These are phyloP conservation scores for Trichoderma lentiforme DNA, from an alignment of 2,329 filamentous ascomycete genomes.

Conservation along the genomic window DNA sequence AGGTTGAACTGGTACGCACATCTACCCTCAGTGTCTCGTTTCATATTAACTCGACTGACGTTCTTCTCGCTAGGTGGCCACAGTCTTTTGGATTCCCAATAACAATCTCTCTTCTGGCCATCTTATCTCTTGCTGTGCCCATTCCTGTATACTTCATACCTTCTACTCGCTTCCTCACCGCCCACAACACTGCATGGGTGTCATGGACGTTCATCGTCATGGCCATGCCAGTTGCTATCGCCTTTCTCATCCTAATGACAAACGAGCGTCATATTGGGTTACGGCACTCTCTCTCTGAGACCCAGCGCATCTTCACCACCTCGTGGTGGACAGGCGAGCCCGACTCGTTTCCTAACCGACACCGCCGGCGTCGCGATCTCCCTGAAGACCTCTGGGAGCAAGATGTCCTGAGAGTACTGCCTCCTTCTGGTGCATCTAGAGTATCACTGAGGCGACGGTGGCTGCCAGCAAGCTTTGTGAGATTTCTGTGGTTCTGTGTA, in stretches of 20 bases:
- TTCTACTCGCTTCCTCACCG: slow-evolving; percentile 50
- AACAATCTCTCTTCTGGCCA: slow-evolving; percentile 60
- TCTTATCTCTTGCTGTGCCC: slow-evolving; percentile 57
- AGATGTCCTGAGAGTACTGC: slow-evolving; percentile 29
- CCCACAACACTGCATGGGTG: slow-evolving; percentile 66
- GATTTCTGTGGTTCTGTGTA: slow-evolving; percentile 67
- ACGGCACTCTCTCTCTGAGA: slow-evolving; percentile 60
- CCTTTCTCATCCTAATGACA: slow-evolving; percentile 60
- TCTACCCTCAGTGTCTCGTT: not conserved
- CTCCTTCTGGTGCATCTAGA: slow-evolving; percentile 27
- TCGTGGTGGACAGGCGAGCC: slow-evolving; percentile 64
- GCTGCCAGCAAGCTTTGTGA: slow-evolving; percentile 64
- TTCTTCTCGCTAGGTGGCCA: slow-evolving; percentile 50
- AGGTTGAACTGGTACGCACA: slow-evolving; percentile 58
- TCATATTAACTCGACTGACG: not conserved
- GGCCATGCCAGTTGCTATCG: slow-evolving; percentile 65
- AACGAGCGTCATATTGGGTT: slow-evolving; percentile 62
- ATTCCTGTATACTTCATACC: slow-evolving; percentile 58
- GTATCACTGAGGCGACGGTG: slow-evolving; percentile 50
- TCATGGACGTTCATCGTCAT: slow-evolving; percentile 68
- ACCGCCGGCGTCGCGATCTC: slow-evolving; percentile 40
- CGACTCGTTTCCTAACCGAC: slow-evolving; percentile 44
- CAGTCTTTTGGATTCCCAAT: slow-evolving; percentile 60
- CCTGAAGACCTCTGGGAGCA: slow-evolving; percentile 38
- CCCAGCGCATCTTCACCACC: slow-evolving; percentile 63